Evolutionary conservation across 192 early-diverging fungal species (phyloP).

Genomic region (Coemansia sp.): DNA sequence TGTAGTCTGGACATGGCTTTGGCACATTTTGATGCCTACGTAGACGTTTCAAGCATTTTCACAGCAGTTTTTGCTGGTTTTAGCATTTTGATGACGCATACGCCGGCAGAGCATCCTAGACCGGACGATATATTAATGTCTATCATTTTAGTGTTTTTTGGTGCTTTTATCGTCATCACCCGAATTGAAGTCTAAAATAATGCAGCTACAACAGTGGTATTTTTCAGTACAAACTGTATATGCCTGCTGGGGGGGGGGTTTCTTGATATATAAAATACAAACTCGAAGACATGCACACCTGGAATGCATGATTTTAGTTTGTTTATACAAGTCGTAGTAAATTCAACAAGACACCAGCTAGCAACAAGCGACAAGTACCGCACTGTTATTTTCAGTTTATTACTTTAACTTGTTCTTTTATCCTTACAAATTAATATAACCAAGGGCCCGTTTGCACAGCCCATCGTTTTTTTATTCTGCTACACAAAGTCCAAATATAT

Average conservation of each 20-base stretch:
- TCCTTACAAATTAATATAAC: neutral
- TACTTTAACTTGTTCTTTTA: neutral
- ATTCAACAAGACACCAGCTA: too few relatives aligned
- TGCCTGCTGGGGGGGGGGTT: too few relatives aligned
- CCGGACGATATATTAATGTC: neutral
- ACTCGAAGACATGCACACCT: too few relatives aligned
- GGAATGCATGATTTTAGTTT: too few relatives aligned
- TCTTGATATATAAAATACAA: too few relatives aligned
- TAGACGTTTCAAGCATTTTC: neutral
- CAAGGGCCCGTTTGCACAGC: neutral
- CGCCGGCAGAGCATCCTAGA: neutral
- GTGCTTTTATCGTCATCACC: neutral
- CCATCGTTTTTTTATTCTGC: too few relatives aligned
- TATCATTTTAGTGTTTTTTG: neutral
- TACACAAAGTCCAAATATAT: too few relatives aligned
- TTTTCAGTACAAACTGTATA: too few relatives aligned
- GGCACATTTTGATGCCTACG: neutral
- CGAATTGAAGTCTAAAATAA: too few relatives aligned
- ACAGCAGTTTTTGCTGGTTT: neutral
- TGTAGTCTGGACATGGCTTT: conserved; percentile 3
- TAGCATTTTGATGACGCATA: neutral
- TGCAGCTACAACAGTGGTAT: too few relatives aligned
- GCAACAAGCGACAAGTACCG: neutral
- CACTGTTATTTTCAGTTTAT: neutral
- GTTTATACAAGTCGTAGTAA: too few relatives aligned